A percentile compares a stretch with the other conserved stretches of the same genome.
Evolutionary conservation across 2,329 filamentous ascomycete species (phyloP).

Genomic region (Microsporum ferrugineum): DNA sequence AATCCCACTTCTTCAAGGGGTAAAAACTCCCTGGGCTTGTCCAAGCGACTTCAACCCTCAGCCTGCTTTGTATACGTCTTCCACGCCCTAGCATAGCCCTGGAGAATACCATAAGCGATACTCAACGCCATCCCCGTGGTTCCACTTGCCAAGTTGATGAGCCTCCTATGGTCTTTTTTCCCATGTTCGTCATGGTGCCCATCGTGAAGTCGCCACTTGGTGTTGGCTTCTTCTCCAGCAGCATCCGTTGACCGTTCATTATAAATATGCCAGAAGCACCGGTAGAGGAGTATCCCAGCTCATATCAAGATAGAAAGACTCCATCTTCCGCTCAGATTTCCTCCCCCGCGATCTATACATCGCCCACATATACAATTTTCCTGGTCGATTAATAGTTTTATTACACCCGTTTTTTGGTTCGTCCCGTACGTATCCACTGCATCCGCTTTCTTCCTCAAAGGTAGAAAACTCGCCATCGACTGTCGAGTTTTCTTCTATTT

Average conservation of each 20-base stretch:
- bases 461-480: not conserved
- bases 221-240: not conserved
- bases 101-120: not conserved
- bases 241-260: not conserved
- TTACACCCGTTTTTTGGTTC: not conserved
- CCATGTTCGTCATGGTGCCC: not conserved
- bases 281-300: no score
- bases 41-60: no score
- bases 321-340: no score
- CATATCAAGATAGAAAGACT: no score
- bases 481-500: not conserved
- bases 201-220: not conserved
- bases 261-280: not conserved
- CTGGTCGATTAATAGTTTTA: not conserved
- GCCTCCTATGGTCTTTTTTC: not conserved
- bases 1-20: not conserved
- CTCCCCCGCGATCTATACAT: not conserved
- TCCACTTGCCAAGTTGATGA: not conserved
- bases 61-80: not conserved
- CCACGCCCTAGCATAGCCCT: not conserved
- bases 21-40: not conserved
- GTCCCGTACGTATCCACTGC: not conserved
- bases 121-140: not conserved
- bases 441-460: not conserved
- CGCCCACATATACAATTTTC: not conserved